Conservation (phyloP, 2,329 filamentous ascomycete genomes). For the Colletotrichum gigasporum region DNA sequence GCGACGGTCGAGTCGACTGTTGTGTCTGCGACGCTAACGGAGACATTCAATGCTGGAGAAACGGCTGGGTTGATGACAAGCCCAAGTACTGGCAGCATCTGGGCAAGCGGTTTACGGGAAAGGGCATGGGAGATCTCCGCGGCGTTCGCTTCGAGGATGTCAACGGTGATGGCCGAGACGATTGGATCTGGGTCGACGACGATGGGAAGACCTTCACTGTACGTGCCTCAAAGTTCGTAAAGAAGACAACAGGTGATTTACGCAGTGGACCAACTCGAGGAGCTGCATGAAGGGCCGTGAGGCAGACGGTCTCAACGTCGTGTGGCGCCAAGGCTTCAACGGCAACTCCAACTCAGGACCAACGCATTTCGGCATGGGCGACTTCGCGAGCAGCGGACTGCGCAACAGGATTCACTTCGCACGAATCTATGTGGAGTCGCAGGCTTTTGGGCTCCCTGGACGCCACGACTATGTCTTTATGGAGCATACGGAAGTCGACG, state of each 20-base stretch:
- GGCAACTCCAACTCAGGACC: slow-evolving; percentile 16
- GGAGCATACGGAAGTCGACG: not conserved
- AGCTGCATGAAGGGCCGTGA: slow-evolving; percentile 30
- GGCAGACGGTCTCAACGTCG: slow-evolving; percentile 35
- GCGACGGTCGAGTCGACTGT: slow-evolving; percentile 46
- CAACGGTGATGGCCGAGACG: slow-evolving; percentile 36
- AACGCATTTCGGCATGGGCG: slow-evolving; percentile 28
- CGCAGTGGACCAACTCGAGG: slow-evolving; percentile 37
- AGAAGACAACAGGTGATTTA: too few relatives aligned
- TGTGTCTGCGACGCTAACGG: slow-evolving; percentile 38
- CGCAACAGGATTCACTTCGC: slow-evolving; percentile 31
- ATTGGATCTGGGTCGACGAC: slow-evolving; percentile 36
- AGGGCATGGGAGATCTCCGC: slow-evolving; percentile 33
- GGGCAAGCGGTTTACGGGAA: slow-evolving; percentile 33
- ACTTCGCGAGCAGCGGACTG: too few relatives aligned
- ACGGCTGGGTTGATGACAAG: slow-evolving; percentile 39
- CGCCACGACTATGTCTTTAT: slow-evolving; percentile 30
- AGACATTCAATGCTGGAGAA: slow-evolving; percentile 43
- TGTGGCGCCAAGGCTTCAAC: slow-evolving; percentile 34
- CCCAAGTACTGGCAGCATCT: slow-evolving; percentile 46
- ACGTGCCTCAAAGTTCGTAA: too few relatives aligned
- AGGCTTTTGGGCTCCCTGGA: slow-evolving; percentile 19
- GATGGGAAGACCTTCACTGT: slow-evolving; percentile 30
- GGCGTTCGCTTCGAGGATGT: slow-evolving; percentile 37
- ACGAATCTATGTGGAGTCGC: slow-evolving; percentile 19